Evolutionary conservation across 306 rosid genomes (phyloP), one percentile per base, ranked within the genome.

Genomic region (Canavalia gladiata): DNA sequence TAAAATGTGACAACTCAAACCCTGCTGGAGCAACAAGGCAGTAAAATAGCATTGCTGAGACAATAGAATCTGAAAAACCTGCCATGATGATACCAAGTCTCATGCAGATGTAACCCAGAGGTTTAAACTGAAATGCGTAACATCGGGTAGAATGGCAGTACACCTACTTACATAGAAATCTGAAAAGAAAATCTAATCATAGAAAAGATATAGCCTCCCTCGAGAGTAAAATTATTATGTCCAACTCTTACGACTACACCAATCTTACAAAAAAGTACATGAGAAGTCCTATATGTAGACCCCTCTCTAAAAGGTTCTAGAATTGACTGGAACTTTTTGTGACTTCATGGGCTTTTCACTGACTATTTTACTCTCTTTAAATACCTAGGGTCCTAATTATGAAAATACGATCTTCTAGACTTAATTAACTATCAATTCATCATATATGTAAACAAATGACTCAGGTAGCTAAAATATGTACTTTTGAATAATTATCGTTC

Each of bases 41-140:
- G 25, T 0, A 18, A 18, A 18, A 18, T 18, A 18, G 25, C 25
- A 18, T 18, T 18, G 25, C 25, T 18, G 25, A 18, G 25, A 18
- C 25, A 18, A 18, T 18, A 18, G 25, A 18, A 18, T 18, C 25
- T 18, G 25, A 18, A 18, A 18, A 18, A 18, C 25, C 25, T 18
- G 25, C 25, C 25, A 18, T 18, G 25, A 18, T 18, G 25, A 18
- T 18, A 18, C 25, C 49, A 39, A 39, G 9, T 5, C 50, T n/a
- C 50, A 7, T 2, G 12, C 6, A 35, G 9, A 18, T 18, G 25
- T 18, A 18, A 18, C 5, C 33, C 70, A 2, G 2, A 9, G 33
- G 1, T 52, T 35, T 34, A 39, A 72, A 52, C 77, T 8, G 64
- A 72, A 72, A 33, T 71, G 7, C 51, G 63, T n/a, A 30, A 13